Percentiles rank a stretch among this genome's conserved stretches.
phyloP scores from a whole-genome alignment of 768 basidiomycete genomes.

The Favolaschia claudopus region DNA sequence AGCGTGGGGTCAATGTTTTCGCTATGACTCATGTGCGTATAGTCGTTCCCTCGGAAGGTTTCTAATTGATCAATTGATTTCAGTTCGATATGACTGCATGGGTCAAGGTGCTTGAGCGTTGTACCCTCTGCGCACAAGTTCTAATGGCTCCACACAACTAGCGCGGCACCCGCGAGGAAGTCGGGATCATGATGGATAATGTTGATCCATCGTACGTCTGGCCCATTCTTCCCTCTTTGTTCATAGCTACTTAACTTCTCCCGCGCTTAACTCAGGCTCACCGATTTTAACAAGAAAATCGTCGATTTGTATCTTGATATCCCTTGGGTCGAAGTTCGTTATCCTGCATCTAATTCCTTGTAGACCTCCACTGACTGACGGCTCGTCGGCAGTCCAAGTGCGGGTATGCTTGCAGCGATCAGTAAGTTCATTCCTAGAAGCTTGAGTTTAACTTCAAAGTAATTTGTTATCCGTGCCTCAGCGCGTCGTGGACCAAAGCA shows the following conservation, averaged over 20 bases:
- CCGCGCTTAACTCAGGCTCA: slow-evolving; percentile 63
- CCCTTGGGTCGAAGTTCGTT: slow-evolving; percentile 70
- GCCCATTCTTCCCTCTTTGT: slow-evolving; percentile 18
- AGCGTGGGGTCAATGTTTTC: slow-evolving; percentile 70
- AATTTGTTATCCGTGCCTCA: too few relatives aligned
- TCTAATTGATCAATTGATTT: slow-evolving; percentile 27
- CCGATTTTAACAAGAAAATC: slow-evolving; percentile 79
- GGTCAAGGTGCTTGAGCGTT: slow-evolving; percentile 71
- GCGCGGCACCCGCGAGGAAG: slow-evolving; percentile 75
- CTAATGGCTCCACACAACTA: slow-evolving; percentile 38
- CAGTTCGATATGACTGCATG: slow-evolving; percentile 96
- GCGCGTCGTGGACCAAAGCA: slow-evolving; percentile 85
- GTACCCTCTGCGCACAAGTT: slow-evolving; percentile 19
- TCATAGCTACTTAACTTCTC: slow-evolving; percentile 3
- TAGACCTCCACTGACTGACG: slow-evolving; percentile 21
- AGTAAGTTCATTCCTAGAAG: slow-evolving; percentile 58
- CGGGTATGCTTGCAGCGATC: slow-evolving; percentile 94
- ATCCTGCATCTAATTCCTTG: too few relatives aligned
- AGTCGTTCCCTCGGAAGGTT: slow-evolving; percentile 7
- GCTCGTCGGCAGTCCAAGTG: slow-evolving; percentile 70
- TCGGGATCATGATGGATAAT: slow-evolving; percentile 87
- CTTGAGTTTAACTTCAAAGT: slow-evolving; percentile 38
- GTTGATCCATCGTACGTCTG: slow-evolving; percentile 69
- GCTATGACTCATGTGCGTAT: slow-evolving; percentile 81
- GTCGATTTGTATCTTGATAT: slow-evolving; percentile 84